Evolutionary conservation across 257 asterid species (phyloP).

Genomic region (Buddleja alternifolia): DNA sequence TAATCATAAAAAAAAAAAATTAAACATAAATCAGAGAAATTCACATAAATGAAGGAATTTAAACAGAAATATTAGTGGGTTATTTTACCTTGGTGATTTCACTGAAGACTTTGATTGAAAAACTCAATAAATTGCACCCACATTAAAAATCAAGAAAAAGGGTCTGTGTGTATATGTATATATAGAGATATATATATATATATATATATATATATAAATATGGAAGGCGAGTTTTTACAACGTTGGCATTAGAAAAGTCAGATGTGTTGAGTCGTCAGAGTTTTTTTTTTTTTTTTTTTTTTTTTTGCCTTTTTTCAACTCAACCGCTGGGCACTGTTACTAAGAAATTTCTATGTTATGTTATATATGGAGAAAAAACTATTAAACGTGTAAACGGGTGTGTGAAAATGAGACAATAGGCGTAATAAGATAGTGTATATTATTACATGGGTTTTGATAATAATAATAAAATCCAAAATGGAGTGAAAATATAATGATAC

Average conservation of each 20-base stretch:
- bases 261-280: slow-evolving; percentile 40
- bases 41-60: background rate
- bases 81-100: slow-evolving; percentile 25
- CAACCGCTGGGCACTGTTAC: slow-evolving; percentile 14
- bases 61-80: slow-evolving; percentile 12
- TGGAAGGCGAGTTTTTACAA: slow-evolving; percentile 36
- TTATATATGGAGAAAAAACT: background rate
- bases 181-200: too few species aligned
- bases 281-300: background rate
- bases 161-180: too few species aligned
- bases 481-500: too few species aligned
- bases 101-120: slow-evolving; percentile 29
- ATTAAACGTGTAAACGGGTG: slow-evolving; percentile 18
- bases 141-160: slow-evolving; percentile 35
- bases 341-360: too few species aligned
- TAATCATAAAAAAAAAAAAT: slow-evolving; percentile 15
- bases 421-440: too few species aligned
- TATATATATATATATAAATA: background rate
- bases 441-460: too few species aligned
- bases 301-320: background rate
- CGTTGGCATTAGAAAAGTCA: slow-evolving; percentile 46
- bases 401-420: too few species aligned
- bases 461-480: slow-evolving; percentile 1
- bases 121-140: slow-evolving; percentile 33
- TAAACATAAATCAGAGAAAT: background rate